phyloP scores from a whole-genome alignment of 352 stramenopile genomes.

The Pseudoperonospora humuli region DNA sequence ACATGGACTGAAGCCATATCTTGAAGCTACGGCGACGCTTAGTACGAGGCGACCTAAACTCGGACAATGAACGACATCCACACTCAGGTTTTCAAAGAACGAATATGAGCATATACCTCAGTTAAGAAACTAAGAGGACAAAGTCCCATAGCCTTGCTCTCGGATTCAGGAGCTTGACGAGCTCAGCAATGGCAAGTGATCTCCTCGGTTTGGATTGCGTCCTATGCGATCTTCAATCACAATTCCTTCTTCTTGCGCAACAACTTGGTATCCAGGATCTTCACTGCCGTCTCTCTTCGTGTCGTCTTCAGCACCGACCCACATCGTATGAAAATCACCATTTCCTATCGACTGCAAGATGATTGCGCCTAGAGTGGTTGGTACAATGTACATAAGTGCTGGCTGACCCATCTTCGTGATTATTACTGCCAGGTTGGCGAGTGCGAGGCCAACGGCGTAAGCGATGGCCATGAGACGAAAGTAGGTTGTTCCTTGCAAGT shows the following conservation, averaged over 20 bases:
- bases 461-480: conserved; percentile 83
- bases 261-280: conserved; percentile 16
- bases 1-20: too few species aligned
- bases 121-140: too few species aligned
- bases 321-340: conserved; percentile 67
- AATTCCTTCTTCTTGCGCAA: conserved; percentile 14
- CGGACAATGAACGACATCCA: too few species aligned
- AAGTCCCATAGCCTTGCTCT: conserved; percentile 37
- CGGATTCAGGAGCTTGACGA: conserved; percentile 16
- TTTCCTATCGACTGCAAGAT: conserved; percentile 52
- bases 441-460: conserved; percentile 89
- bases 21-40: too few species aligned
- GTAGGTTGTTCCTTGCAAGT: conserved; percentile 58
- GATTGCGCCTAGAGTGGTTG: conserved; percentile 84
- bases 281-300: conserved; percentile 18
- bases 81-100: too few species aligned
- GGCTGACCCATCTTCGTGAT: conserved; percentile 92
- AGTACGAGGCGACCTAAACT: too few species aligned
- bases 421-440: conserved; percentile 92
- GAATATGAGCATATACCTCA: too few species aligned
- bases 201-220: conserved; percentile 11
- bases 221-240: conserved; percentile 12
- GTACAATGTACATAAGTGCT: conserved; percentile 94
- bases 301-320: conserved; percentile 26
- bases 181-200: conserved; percentile 28